Evolutionary conservation across 1,284 basidiomycete species (phyloP), one percentile per base, ranked within the genome.

Genomic region (Cryptococcus maquisensis): DNA sequence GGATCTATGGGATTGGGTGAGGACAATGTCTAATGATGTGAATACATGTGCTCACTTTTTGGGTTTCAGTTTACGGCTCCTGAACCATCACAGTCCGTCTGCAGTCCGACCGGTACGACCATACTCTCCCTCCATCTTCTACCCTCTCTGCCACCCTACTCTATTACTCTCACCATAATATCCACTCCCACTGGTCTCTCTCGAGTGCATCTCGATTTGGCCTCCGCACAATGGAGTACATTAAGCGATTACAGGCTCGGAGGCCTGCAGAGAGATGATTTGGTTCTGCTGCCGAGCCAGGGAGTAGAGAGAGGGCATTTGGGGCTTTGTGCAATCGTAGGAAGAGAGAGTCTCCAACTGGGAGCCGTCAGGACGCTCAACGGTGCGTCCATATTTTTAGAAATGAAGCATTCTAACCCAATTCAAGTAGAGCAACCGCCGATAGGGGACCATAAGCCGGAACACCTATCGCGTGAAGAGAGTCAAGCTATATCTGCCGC

Each of bases 271-370:
- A 47, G 52, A 5, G 56, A 56, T 13, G 47, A 47, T 2, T 15
- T 57, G 10, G 50, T 52, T 28, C 46, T 66, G 16, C 48, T 59
- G 1, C 20, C 54, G 12, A 61, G 59, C 41, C 68, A 67, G 45
- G 61, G 65, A 24, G 62, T 60, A 13, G 46, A 47, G 39, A 52
- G 68, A 15, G 70, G 70, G 12, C 62, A 65, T 26, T 46, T 64
- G 46, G 70, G 70, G 18, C 48, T 72, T 2, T 63, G 63, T 7
- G 65, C 62, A 3, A 41, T 70, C 2, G 47, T 62, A 13, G 44
- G 56, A 1, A 51, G 53, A 18, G 15, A 18, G 12, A 53, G 50
- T 21, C 49, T 54, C 28, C 50, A 49, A 8, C 39, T 61, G 16
- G 26, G 60, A 10, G 46, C 61, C 28, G 35, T 56, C 7, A 55